Conservation (phyloP, 305 asterid species). For the Fraxinus ornus region DNA sequence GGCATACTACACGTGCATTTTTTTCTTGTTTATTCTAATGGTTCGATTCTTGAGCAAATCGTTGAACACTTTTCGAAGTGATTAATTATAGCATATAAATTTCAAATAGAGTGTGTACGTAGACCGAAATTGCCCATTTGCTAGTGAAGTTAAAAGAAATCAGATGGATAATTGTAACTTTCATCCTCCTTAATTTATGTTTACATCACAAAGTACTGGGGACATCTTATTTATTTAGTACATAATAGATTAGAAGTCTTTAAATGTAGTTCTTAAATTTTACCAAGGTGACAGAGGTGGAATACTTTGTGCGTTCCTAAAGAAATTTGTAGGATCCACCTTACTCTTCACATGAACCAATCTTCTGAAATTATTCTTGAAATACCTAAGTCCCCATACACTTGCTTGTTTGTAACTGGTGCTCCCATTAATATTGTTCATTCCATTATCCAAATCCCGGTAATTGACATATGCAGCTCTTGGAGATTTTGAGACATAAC, state of each 20-base stretch:
- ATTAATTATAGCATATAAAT: too few species aligned
- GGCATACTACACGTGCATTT: too few species aligned
- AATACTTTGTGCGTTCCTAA: background rate
- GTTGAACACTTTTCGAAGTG: too few species aligned
- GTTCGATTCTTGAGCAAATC: too few species aligned
- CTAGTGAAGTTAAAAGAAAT: too few species aligned
- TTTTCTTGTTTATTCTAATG: too few species aligned
- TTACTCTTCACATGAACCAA: background rate
- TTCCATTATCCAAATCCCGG: background rate
- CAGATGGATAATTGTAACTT: too few species aligned
- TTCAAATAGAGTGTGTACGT: too few species aligned
- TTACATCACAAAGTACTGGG: background rate
- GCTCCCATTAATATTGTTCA: background rate
- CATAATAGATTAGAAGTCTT: background rate
- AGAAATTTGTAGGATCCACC: background rate
- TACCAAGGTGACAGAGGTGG: background rate
- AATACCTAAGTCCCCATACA: background rate
- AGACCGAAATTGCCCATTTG: too few species aligned
- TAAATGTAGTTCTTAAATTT: background rate
- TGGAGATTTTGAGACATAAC: constrained; percentile 18
- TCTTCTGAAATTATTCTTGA: background rate
- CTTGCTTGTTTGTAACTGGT: background rate
- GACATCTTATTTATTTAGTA: background rate
- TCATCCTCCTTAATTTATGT: background rate
- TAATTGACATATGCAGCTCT: constrained; percentile 9